phyloP scores from a whole-genome alignment of 2,329 filamentous ascomycete genomes.

The Stagonosporopsis rhizophila region DNA sequence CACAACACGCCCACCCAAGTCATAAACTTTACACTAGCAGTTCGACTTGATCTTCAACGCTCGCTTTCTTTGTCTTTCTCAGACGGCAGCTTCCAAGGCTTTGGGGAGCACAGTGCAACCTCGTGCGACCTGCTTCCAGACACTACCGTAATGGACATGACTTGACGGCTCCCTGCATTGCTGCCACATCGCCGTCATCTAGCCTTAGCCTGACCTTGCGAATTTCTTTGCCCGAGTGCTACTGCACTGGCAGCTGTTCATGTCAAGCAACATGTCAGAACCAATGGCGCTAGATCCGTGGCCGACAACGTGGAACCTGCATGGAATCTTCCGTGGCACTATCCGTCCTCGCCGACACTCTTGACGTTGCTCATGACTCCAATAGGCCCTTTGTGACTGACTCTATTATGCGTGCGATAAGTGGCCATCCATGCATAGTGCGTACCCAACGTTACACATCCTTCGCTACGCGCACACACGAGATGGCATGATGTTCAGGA shows the following conservation, averaged over 20 bases:
- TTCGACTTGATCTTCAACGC: too few relatives aligned
- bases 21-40: too few relatives aligned
- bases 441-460: not conserved
- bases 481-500: conserved; percentile 2
- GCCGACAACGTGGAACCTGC: conserved; percentile 19
- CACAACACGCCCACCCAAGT: too few relatives aligned
- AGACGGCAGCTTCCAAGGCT: not conserved
- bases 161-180: not conserved
- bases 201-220: conserved; percentile 3
- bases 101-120: not conserved
- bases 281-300: conserved; percentile 13
- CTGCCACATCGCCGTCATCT: not conserved
- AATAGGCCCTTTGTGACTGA: not conserved
- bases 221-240: not conserved
- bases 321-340: conserved; percentile 12
- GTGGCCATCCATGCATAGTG: not conserved
- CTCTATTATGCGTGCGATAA: conserved; percentile 2
- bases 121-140: not conserved
- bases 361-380: not conserved
- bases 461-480: conserved; percentile 7
- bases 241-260: conserved; percentile 9
- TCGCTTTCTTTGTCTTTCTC: too few relatives aligned
- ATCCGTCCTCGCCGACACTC: not conserved
- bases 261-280: conserved; percentile 12
- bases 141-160: not conserved